Percentiles rank a stretch among this genome's conserved stretches.
These are phyloP conservation scores for Diaporthe eres DNA, from an alignment of 2,329 filamentous ascomycete genomes.

Conservation along the genomic window DNA sequence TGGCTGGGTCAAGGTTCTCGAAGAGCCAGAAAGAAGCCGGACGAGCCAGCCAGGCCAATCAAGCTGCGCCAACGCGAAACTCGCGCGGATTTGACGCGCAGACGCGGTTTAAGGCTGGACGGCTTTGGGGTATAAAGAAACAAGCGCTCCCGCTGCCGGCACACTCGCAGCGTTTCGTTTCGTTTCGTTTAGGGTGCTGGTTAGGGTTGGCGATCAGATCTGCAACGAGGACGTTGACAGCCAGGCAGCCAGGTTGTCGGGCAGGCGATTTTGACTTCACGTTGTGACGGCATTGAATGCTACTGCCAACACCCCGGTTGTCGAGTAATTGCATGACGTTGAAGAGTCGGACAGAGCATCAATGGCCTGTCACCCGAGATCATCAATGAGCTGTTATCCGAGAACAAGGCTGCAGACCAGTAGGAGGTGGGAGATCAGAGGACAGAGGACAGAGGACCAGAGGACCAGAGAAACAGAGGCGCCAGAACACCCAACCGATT, in stretches of 20 bases:
- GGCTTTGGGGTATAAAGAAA: slow-evolving; percentile 30
- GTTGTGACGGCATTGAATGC: slow-evolving; percentile 26
- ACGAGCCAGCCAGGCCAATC: slow-evolving; percentile 17
- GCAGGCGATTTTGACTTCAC: slow-evolving; percentile 2
- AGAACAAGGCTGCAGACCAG: slow-evolving; percentile 19
- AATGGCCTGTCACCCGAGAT: slow-evolving; percentile 3
- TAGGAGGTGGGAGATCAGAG: neutral
- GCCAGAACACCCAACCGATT: neutral
- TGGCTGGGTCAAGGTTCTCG: slow-evolving; percentile 31
- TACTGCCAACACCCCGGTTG: slow-evolving; percentile 18
- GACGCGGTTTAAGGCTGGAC: slow-evolving; percentile 39
- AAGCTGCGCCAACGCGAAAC: slow-evolving; percentile 30
- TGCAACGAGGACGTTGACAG: neutral
- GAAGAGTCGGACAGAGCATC: slow-evolving; percentile 2
- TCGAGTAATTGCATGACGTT: slow-evolving; percentile 32
- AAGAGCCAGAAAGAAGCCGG: slow-evolving; percentile 8
- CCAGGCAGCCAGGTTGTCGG: neutral
- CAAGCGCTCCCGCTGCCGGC: slow-evolving; percentile 36
- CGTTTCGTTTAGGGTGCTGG: slow-evolving; percentile 12
- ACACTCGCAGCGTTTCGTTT: slow-evolving; percentile 11
- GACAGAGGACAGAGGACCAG: neutral
- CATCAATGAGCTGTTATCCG: neutral
- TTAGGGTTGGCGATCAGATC: slow-evolving; percentile 21
- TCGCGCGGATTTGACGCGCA: slow-evolving; percentile 40
- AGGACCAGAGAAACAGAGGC: neutral